Conservation (phyloP, 2,329 filamentous ascomycete genomes). For the Biscogniauxia mediterranea region DNA sequence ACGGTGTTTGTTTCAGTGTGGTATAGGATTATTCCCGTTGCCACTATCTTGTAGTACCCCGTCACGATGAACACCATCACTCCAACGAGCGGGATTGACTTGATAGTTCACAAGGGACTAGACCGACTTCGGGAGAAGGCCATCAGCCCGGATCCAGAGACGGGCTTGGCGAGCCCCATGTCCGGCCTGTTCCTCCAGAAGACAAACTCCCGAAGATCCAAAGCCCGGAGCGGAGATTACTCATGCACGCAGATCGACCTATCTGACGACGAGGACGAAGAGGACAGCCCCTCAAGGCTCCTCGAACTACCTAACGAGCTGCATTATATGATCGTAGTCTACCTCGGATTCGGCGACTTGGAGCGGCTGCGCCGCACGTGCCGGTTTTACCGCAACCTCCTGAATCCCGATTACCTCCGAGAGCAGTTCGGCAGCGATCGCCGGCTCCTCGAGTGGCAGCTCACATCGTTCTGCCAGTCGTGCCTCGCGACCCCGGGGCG, state of each 20-base stretch:
- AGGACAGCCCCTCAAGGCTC: slow-evolving; percentile 20
- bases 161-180: background rate
- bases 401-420: slow-evolving; percentile 36
- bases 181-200: background rate
- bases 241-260: slow-evolving; percentile 5
- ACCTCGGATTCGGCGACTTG: slow-evolving; percentile 43
- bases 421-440: slow-evolving; percentile 35
- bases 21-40: background rate
- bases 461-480: slow-evolving; percentile 40
- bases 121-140: slow-evolving; percentile 11
- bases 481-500: slow-evolving; percentile 37
- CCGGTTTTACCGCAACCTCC: slow-evolving; percentile 34
- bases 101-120: slow-evolving; percentile 9
- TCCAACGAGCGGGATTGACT: slow-evolving; percentile 10
- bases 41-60: background rate
- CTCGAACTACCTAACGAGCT: slow-evolving; percentile 42
- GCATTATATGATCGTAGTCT: slow-evolving; percentile 39
- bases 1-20: background rate
- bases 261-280: background rate
- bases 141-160: slow-evolving; percentile 2
- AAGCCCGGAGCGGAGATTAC: slow-evolving; percentile 9
- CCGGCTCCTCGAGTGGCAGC: slow-evolving; percentile 26
- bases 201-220: slow-evolving; percentile 1
- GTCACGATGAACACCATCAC: slow-evolving; percentile 10
- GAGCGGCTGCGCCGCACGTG: slow-evolving; percentile 42